Percentiles rank a stretch among this genome's conserved stretches.
Conservation (phyloP, 805 yeast species). For the Lipomyces anomalus region DNA sequence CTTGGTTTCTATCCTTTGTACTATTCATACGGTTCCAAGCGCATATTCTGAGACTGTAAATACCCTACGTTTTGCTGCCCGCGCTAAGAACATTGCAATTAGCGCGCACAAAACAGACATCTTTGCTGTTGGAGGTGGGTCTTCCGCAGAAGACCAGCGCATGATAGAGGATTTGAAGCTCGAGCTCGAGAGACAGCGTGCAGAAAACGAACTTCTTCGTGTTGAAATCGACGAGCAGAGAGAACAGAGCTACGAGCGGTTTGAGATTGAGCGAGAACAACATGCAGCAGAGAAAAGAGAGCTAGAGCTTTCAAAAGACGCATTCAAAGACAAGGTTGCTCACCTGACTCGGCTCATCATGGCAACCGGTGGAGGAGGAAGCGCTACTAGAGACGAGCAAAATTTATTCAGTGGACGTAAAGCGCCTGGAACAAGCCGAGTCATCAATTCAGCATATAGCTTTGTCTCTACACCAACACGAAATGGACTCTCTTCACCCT, state of each 20-base stretch:
- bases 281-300: conserved; percentile 15
- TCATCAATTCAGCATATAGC: neutral
- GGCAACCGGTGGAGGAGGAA: neutral
- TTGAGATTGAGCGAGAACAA: conserved; percentile 4
- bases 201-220: conserved; percentile 42
- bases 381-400: no score
- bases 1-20: conserved; percentile 77
- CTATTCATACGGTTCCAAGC: conserved; percentile 61
- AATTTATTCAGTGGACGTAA: no score
- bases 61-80: conserved; percentile 84
- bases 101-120: conserved; percentile 47
- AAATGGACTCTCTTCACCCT: neutral
- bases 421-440: neutral
- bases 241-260: conserved; percentile 8
- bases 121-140: conserved; percentile 13
- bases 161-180: conserved; percentile 51
- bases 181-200: conserved; percentile 57
- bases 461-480: neutral
- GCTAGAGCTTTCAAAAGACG: conserved; percentile 21
- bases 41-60: conserved; percentile 74
- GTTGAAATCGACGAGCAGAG: conserved; percentile 30
- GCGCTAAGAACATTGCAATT: conserved; percentile 81
- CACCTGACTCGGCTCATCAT: conserved; percentile 21
- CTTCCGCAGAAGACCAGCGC: conserved; percentile 12
- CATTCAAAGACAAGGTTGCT: conserved; percentile 20